Evolutionary conservation across 2,329 filamentous ascomycete genomes (phyloP), one percentile per base, ranked within the genome.

Genomic region (Colletotrichum filicis): DNA sequence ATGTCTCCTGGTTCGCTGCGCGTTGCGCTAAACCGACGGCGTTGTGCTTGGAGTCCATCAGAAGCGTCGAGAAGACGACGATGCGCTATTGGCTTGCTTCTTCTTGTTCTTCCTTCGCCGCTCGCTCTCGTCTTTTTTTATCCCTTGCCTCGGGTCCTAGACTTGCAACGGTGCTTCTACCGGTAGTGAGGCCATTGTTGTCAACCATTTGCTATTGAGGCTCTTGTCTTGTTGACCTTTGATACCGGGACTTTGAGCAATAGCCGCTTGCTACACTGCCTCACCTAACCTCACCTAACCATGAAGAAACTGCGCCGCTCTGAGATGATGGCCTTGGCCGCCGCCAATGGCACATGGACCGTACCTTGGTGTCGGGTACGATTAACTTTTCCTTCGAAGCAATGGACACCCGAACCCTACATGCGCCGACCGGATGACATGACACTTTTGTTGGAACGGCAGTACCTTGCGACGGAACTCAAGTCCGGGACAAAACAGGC

Each of bases 11-110:
- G 46, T 49, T 49, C 42, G 42, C 42, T 49, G 37, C 6, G 42
- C 19, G 19, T 16, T 26, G 55, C 42, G 53, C 66, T 55, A 69
- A 63, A n/a, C 14, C 26, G 66, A 35, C 53, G 66, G 70, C 59
- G 70, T 49, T 26, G 59, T 52, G 37, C 53, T 60, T 59, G 59
- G 59, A 19, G 24, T 53, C 32, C 24, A 64, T 59, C 63, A 60
- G 69, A 72, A 72, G 66, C 69, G 59, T 72, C 66, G 69, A 72
- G 69, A 72, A 72, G 58, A 53, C 56, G 14, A 69, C 32, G 37
- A 56, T 59, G 53, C 53, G 42, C 30, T 55, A 53, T 49, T 19
- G 14, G 49, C 26, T 35, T 37, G 9, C 24, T 46, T 56, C 22
- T 65, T 65, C 46, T 11, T 22, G 12, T 7, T 7, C n/a, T 32